These are phyloP conservation scores for Senna siamea DNA, from an alignment of 306 rosid species.

Conservation along the genomic window DNA sequence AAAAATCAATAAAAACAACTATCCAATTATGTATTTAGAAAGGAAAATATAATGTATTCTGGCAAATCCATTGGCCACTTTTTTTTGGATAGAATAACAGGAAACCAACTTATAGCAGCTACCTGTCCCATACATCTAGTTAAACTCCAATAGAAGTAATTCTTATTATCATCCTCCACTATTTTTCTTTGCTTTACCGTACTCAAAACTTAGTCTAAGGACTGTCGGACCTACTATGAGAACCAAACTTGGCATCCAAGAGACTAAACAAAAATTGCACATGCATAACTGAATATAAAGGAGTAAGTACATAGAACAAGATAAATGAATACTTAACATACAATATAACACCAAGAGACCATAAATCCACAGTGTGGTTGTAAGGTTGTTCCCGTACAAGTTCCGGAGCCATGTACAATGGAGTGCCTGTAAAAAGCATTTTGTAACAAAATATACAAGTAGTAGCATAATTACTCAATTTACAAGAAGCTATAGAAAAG, in stretches of 20 bases:
- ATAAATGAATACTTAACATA: constrained; percentile 50
- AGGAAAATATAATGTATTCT: no score
- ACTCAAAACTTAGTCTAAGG: not conserved
- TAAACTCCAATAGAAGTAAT: not conserved
- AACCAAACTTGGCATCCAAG: constrained; percentile 8
- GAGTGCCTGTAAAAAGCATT: constrained; percentile 71
- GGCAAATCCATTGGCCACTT: constrained; percentile 9
- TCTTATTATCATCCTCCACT: constrained; percentile 8
- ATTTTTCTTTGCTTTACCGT: not conserved
- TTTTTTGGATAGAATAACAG: not conserved
- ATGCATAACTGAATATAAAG: constrained; percentile 34
- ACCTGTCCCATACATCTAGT: not conserved
- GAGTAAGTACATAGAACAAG: constrained; percentile 32
- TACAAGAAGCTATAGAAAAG: constrained; percentile 26
- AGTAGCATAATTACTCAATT: constrained; percentile 14
- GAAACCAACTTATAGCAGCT: constrained; percentile 8
- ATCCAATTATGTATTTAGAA: not conserved
- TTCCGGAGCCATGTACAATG: constrained; percentile 98
- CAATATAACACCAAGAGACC: constrained; percentile 99
- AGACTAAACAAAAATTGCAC: not conserved
- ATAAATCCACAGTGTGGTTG: constrained; percentile 93
- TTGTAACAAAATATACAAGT: constrained; percentile 3
- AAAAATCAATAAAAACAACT: not conserved
- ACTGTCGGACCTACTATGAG: not conserved
- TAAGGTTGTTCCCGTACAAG: constrained; percentile 96